Percentiles rank a stretch among this genome's conserved stretches.
These are phyloP conservation scores for Aspergillus avenaceus DNA, from an alignment of 495 filamentous ascomycete species.

Conservation along the genomic window DNA sequence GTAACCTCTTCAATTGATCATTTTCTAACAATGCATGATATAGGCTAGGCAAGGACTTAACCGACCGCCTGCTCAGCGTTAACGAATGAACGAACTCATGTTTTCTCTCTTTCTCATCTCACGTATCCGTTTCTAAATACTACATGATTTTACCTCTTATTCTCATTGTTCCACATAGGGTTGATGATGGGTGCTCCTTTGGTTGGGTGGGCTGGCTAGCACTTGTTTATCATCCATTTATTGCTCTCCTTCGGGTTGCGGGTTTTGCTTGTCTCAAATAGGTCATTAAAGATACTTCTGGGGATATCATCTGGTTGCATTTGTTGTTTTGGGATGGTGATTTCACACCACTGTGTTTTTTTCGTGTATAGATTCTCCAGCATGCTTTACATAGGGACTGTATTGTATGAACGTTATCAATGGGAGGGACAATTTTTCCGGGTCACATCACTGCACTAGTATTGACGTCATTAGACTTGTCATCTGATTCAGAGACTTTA, in stretches of 20 bases:
- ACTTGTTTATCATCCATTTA: neutral
- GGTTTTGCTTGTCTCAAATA: neutral
- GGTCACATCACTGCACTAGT: no score
- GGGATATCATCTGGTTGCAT: slow-evolving; percentile 3
- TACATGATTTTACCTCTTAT: slow-evolving; percentile 10
- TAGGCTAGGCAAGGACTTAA: slow-evolving; percentile 43
- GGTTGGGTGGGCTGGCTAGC: slow-evolving; percentile 11
- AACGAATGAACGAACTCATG: slow-evolving; percentile 30
- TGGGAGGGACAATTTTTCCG: neutral
- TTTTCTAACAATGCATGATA: neutral
- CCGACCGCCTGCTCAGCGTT: slow-evolving; percentile 36
- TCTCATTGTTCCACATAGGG: slow-evolving; percentile 16
- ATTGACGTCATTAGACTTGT: no score
- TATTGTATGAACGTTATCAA: slow-evolving; percentile 4
- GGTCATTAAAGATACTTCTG: neutral
- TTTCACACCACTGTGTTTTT: slow-evolving; percentile 1
- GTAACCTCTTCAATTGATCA: no score
- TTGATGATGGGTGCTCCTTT: slow-evolving; percentile 7
- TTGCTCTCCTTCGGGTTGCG: neutral
- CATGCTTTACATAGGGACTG: neutral
- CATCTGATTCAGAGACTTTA: neutral
- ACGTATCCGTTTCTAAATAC: slow-evolving; percentile 9
- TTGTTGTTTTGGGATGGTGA: neutral
- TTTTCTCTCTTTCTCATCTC: slow-evolving; percentile 16
- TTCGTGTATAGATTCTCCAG: slow-evolving; percentile 3